Conservation (phyloP, 306 rosid genomes). For the Arachis hypogaea region DNA sequence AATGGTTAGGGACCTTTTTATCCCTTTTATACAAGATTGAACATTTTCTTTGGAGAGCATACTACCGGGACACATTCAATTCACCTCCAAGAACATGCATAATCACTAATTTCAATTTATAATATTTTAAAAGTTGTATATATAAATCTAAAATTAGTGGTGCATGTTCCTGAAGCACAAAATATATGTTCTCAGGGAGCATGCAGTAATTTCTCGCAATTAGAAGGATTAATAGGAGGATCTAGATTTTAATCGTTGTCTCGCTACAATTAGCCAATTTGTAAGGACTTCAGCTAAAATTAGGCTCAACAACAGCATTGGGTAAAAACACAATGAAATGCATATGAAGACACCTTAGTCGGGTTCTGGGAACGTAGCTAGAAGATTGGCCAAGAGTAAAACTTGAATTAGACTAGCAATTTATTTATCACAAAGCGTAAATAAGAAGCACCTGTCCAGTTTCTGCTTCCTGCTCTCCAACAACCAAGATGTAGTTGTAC, state of each 20-base stretch:
- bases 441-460: constrained; percentile 71
- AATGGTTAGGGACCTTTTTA: too few species aligned
- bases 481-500: constrained; percentile 86
- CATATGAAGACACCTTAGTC: neutral
- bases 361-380: constrained; percentile 3
- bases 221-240: too few species aligned
- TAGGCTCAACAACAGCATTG: neutral
- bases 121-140: too few species aligned
- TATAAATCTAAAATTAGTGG: too few species aligned
- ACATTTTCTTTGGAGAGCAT: too few species aligned
- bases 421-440: constrained; percentile 9
- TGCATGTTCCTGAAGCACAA: too few species aligned
- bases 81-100: too few species aligned
- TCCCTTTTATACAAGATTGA: too few species aligned
- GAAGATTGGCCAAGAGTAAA: constrained; percentile 11
- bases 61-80: too few species aligned
- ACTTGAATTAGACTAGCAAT: constrained; percentile 12
- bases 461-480: constrained; percentile 90
- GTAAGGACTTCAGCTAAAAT: constrained; percentile 2
- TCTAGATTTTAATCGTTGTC: neutral
- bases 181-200: too few species aligned
- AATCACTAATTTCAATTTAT: too few species aligned
- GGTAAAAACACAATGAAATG: constrained; percentile 26
- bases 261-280: constrained; percentile 9
- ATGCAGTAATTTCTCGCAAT: too few species aligned